Evolutionary conservation across 352 stramenopile species (phyloP), one percentile per base, ranked within the genome.

Genomic region (Peronosclerospora sorghi): DNA sequence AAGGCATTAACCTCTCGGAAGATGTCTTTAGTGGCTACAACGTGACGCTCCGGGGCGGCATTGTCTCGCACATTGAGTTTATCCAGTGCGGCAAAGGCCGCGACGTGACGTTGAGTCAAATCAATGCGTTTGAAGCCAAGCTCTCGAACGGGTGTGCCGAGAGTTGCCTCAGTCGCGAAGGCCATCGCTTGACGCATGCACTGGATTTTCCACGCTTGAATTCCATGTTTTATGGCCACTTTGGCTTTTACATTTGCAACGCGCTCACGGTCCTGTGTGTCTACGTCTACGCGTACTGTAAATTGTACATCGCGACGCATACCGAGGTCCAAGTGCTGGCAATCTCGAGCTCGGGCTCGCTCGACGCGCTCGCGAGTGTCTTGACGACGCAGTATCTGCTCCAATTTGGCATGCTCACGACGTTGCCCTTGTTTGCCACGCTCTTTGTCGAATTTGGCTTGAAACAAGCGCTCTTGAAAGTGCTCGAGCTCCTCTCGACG

Each of bases 1-100:
- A 90, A 53, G 81, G 81, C 14, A 89, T 94, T 56, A 91, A 94
- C 37, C 32, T 94, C 47, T 91, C 78, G 18, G 81, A 94, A 59
- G 81, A 94, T 63, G 77, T 94, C n/a, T 94, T 94, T 36, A 86
- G 73, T 43, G 81, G 81, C 18, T 94, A 89, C 55, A 89, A 89
- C 23, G 73, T 84, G 18, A 86, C 76, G 3, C 59, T 94, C 26
- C 76, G 81, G 8, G 81, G 81, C 4, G 81, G 81, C 1, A 51
- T 86, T 20, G 76, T 91, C 29, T 86, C 75, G 0, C 81, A 94
- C 38, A 65, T 88, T 9, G 81, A 94, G 56, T 91, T 90, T 36
- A 91, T 91, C 73, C 81, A 94, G 54, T 93, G 80, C 55, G 80
- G 80, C 13, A 93, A 94, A 44, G 81, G 81, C 2, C 78, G 81